phyloP scores from a whole-genome alignment of 139 green algal genomes.

The Micractinium conductrix region DNA sequence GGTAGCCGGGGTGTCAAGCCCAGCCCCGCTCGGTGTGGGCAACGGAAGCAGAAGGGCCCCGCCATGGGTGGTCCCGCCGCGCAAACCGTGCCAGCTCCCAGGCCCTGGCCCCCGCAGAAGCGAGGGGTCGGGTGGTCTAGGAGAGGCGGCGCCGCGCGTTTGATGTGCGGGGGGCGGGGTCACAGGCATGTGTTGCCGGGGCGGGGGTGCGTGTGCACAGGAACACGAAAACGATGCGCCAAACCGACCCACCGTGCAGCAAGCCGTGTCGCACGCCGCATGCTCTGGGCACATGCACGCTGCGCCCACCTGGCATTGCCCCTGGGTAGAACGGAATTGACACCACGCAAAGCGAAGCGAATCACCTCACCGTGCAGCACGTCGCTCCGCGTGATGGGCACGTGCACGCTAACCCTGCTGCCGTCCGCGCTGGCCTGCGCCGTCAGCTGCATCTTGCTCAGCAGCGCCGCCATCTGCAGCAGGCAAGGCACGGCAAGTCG shows the following conservation, averaged over 20 bases:
- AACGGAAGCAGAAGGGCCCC: constrained; percentile 53
- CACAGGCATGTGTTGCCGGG: constrained; percentile 49
- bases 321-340: no score
- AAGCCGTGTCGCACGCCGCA: no score
- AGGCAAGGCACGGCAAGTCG: background rate
- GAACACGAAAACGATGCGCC: no score
- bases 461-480: constrained; percentile 66
- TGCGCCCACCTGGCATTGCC: no score
- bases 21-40: constrained; percentile 39
- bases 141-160: background rate
- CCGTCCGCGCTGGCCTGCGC: constrained; percentile 22
- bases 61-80: constrained; percentile 12
- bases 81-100: background rate
- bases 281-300: no score
- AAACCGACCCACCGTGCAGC: no score
- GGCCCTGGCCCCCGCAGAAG: no score
- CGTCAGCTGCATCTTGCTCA: constrained; percentile 90
- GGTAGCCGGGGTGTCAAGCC: constrained; percentile 38
- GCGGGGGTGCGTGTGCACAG: background rate
- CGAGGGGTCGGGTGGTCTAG: background rate
- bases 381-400: constrained; percentile 92
- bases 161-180: constrained; percentile 4
- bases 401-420: constrained; percentile 46
- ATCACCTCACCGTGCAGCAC: constrained; percentile 86
- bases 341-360: no score